Base-by-base conservation (phyloP, 2,329 filamentous ascomycete genomes). In the Pyrenochaeta sp. region DNA sequence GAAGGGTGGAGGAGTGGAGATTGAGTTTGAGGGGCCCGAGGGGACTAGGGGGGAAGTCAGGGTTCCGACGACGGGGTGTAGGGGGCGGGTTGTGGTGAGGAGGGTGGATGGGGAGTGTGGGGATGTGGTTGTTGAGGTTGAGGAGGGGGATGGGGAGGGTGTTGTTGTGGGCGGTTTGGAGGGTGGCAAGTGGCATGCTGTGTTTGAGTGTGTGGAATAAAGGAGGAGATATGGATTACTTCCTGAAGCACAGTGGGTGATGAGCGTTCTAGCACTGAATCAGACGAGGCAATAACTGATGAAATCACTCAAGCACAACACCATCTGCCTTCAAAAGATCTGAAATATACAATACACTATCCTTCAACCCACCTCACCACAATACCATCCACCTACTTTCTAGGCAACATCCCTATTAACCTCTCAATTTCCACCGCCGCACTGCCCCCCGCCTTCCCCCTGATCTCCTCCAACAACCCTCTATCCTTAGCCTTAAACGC, bases 391-490 rank as follows among this genome's bases (percentile, higher is more conserved):
- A n/a, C n/a, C n/a, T n/a, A n/a, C n/a, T n/a, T n/a, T n/a, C n/a
- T n/a, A n/a, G 55, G 51, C 50, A 72, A 44, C 60, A 82, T 80
- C 15, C 77, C 81, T 52, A 88, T 81, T 57, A 96, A 76, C 60
- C 88, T 81, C 74, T 96, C 91, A 71, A 97, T 89, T 72, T 97
- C 93, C 51, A 84, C 84, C 15, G 81, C 74, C 38, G 87, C 86
- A 22, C 80, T 82, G 38, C 84, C 83, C 5, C 84, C 87, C 11
- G 90, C 91, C 54, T 87, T 90, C 44, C 82, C 82, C 55, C 90
- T 79, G 53, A 97, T 74, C 37, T 85, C 79, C 59, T 87, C 83
- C 73, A 95, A 84, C n/a, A 86, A 76, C 58, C 86, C 86, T 35
- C 83, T 77, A 67, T 99, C 89, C 72, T 89, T 95, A 47, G 82